A percentile compares a stretch with the other conserved stretches of the same genome.
Conservation (phyloP, 805 yeast genomes). For the Candida chauliodis region DNA sequence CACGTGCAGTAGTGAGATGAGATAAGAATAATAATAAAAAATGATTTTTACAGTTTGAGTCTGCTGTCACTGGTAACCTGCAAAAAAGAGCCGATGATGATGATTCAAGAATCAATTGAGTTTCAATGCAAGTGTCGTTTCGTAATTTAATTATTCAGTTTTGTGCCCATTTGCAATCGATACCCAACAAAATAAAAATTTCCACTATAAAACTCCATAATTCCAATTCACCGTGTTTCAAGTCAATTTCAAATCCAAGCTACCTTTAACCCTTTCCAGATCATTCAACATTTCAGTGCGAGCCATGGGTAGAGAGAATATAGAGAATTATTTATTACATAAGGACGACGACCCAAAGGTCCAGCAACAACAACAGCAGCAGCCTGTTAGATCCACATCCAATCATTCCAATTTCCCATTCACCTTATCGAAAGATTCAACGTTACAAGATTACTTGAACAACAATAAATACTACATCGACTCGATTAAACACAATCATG, state of each 20-base stretch:
- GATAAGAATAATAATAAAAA: too few relatives aligned
- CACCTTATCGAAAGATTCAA: conserved; percentile 45
- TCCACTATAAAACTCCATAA: too few relatives aligned
- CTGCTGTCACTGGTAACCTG: conserved; percentile 6
- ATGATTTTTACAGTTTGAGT: conserved; percentile 1
- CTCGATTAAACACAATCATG: conserved; percentile 45
- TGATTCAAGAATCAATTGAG: too few relatives aligned
- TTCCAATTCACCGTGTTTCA: conserved; percentile 6
- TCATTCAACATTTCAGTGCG: conserved; percentile 4
- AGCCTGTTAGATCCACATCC: conserved; percentile 3
- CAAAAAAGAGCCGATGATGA: too few relatives aligned
- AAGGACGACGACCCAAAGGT: conserved; percentile 24
- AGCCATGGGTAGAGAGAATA: conserved; percentile 41
- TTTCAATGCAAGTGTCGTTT: conserved; percentile 2
- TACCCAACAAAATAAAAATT: conserved; percentile 4
- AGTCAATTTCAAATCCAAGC: not conserved
- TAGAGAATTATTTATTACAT: conserved; percentile 36
- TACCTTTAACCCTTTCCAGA: not conserved
- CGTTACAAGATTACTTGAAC: conserved; percentile 44
- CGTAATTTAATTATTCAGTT: not conserved
- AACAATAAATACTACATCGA: conserved; percentile 48
- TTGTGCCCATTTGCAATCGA: too few relatives aligned
- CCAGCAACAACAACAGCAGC: not conserved
- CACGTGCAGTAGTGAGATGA: conserved; percentile 5
- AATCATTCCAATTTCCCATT: conserved; percentile 36